Evolutionary conservation across 441 rosid species (phyloP), one percentile per base, ranked within the genome.

Genomic region (Mallotus repandus): DNA sequence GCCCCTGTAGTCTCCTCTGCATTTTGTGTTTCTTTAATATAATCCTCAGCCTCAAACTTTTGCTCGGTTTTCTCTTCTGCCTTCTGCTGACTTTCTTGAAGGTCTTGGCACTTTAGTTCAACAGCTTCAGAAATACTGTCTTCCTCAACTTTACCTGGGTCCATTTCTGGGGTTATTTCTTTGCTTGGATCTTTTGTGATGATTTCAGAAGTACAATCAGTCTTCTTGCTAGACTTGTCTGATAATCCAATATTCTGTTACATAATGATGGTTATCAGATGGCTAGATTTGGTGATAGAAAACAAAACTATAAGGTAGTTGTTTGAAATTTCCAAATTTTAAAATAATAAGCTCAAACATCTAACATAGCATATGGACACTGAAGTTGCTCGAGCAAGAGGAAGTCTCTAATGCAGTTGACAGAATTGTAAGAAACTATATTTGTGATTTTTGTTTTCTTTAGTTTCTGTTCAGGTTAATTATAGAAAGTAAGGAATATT

Each of bases 1-100:
- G 61, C 72, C 78, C 82, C 74, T 60, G 29, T 66, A 19, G 66
- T 74, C 80, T 86, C 84, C 46, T 84, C 83, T 64, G 22, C 79
- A 22, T 71, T 70, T 66, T 75, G 70, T 81, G 78, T 74, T 80
- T 76, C 74, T 19, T 69, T 75, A 32, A 45, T 73, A 32, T 68
- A 55, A n/a, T 74, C 80, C 77, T 76, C 81, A 59, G 66, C 32
- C 71, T 76, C 79, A 43, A 54, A 38, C 38, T 70, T 53, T 41
- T 66, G 48, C 55, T 82, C 75, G 48, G 32, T 61, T 74, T 79
- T 70, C 70, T 84, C 83, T 74, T 69, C 66, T 65, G 52, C 74
- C 66, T 78, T 80, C 58, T 73, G 60, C 63, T 71, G 78, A 59
- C 25, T 71, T 71, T 78, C 81, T 68, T 73, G 71, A 58, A 56